phyloP scores from a whole-genome alignment of 2,329 filamentous ascomycete species.

The Penicillium sp. region DNA sequence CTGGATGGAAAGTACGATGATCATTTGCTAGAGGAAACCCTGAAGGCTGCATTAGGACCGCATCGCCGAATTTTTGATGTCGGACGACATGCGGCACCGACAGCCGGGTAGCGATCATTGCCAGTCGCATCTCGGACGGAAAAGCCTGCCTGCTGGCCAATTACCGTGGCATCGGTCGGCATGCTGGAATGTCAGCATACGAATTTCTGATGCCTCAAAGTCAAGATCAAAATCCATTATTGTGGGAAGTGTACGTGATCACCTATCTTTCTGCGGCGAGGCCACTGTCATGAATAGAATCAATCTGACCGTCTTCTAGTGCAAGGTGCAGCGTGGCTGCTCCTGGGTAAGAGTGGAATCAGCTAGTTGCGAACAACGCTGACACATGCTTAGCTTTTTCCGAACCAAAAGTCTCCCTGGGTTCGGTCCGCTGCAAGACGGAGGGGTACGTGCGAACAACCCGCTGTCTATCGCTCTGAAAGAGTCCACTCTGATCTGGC shows the following conservation, averaged over 20 bases:
- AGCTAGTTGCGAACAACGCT: too few species aligned
- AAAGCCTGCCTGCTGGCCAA: slow-evolving; percentile 19
- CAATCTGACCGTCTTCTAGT: background rate
- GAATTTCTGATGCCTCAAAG: slow-evolving; percentile 2
- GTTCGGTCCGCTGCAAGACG: slow-evolving; percentile 22
- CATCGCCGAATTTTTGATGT: slow-evolving; percentile 14
- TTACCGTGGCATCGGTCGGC: slow-evolving; percentile 14
- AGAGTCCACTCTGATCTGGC: slow-evolving; percentile 22
- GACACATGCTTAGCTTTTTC: slow-evolving; percentile 17
- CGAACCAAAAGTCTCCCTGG: slow-evolving; percentile 11
- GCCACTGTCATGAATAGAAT: background rate
- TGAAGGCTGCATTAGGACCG: slow-evolving; percentile 3
- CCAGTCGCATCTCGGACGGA: slow-evolving; percentile 19
- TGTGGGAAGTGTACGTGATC: slow-evolving; percentile 17
- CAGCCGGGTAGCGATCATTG: slow-evolving; percentile 14
- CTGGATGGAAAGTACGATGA: slow-evolving; percentile 16
- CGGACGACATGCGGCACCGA: background rate
- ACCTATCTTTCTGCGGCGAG: too few species aligned
- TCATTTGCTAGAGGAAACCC: background rate
- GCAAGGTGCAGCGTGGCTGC: slow-evolving; percentile 19
- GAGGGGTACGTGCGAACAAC: slow-evolving; percentile 25
- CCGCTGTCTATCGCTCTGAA: slow-evolving; percentile 19
- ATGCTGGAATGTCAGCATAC: slow-evolving; percentile 7
- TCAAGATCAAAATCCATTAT: slow-evolving; percentile 10
- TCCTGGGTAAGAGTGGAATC: slow-evolving; percentile 14